Base-by-base conservation (phyloP, 306 rosid genomes). In the Pterocarpus santalinus region DNA sequence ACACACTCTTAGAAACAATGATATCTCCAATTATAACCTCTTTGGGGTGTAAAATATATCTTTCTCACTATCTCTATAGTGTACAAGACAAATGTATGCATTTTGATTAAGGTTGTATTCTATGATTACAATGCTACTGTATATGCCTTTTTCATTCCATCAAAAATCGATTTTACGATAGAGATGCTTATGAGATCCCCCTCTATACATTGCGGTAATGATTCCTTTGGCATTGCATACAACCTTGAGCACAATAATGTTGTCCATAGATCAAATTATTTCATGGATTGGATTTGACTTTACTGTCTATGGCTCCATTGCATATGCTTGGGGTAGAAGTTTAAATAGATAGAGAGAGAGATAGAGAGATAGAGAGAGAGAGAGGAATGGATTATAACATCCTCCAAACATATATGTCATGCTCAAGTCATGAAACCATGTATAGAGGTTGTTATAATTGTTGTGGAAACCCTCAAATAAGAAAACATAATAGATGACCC, bases 231-330 rank as follows among this genome's bases (percentile, higher is more conserved):
- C 57, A 44, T 69, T 46, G 28, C 11, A 2, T 22, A 22, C 28
- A 22, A 4, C 39, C 38, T 69, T 69, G 43, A 69, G 10, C 39
- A 69, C 74, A 69, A 47, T 2, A 2, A 69, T 43, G 35, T 1
- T 43, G 15, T 44, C 17, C 56, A 68, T 68, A 41, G 35, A 16
- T 43, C 56, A 67, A 67, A 67, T 67, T 28, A 67, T 67, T 67
- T 44, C 3, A 16, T 41, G 56, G 16, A 67, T 41, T 67, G 36
- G 35, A 67, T 39, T 41, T 66, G 3, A 66, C 2, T 41, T 66
- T 6, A 38, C 15, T 63, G 43, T 63, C 1, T 32, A 61, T 2
- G 41, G 8, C 41, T 10, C 5, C 12, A 61, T 30, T 61, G n/a
- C 7, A 1, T 61, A 5, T 61, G 66, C 7, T 61, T 1, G 16